Evolutionary conservation across 1,284 basidiomycete species (phyloP), one percentile per base, ranked within the genome.

Genomic region (Grifola frondosa): DNA sequence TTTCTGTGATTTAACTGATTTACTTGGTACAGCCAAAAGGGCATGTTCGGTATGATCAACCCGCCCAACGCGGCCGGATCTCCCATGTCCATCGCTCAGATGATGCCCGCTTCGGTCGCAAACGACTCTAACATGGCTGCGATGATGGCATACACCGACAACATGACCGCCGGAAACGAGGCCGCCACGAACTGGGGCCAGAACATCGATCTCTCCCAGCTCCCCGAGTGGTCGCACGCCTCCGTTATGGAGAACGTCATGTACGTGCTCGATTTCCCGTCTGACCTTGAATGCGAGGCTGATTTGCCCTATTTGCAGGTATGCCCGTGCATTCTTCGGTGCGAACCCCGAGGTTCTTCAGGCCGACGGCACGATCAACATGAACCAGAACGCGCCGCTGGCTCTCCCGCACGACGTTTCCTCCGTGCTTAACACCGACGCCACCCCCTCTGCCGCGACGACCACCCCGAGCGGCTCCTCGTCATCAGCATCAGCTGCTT

Each of bases 41-140:
- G 86, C 54, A 89, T 89, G 85, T 88, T 87, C 63, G 85, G 84
- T 68, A 77, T 86, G 67, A 79, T 86, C 59, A 88, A 88, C 74
- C 79, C 83, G 21, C 73, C 78, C 12, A 77, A 65, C 54, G 69
- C 69, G 23, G 57, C 62, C 42, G 54, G 69, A 39, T 58, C 70
- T 13, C 44, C 44, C 45, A 62, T 70, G 12, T 80, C 80, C 30
- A 69, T 80, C 28, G 64, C 65, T 32, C 61, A 55, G 41, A 78
- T 80, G 73, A 79, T 84, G 64, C 50, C 64, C 35, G 40, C 65
- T 20, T 64, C 82, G 57, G 64, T 69, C 48, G 56, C 70, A 31
- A 78, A 68, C 64, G 63, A 72, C 66, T 73, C 83, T 31, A 66
- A 76, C 52, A 65, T 86, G 41, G 64, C 74, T 19, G 74, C 79